A percentile compares a stretch with the other conserved stretches of the same genome.
Evolutionary conservation across 75 land plant genomes (phyloP).

Genomic region (Ceratopteris richardii): DNA sequence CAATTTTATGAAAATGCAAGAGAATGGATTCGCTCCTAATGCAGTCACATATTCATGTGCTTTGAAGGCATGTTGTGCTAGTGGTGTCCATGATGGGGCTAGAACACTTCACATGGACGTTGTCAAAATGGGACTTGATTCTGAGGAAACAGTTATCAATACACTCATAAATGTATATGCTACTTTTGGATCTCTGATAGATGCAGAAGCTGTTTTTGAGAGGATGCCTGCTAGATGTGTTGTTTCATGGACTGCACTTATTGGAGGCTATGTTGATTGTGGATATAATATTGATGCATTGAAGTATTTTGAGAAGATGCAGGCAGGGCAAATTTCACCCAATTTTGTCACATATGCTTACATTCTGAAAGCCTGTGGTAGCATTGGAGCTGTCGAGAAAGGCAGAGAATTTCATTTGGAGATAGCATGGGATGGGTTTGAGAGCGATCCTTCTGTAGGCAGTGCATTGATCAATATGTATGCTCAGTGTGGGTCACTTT

Average conservation of each 20-base stretch:
- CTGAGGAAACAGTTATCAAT: slow-evolving; percentile 12
- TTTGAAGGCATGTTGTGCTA: neutral
- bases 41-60: slow-evolving; percentile 7
- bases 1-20: slow-evolving; percentile 25
- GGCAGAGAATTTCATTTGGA: slow-evolving; percentile 5
- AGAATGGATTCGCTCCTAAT: slow-evolving; percentile 10
- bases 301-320: slow-evolving; percentile 25
- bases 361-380: slow-evolving; percentile 20
- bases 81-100: slow-evolving; percentile 1
- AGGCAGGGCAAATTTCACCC: slow-evolving; percentile 8
- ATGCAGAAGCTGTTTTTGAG: slow-evolving; percentile 22
- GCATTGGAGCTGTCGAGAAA: slow-evolving; percentile 11
- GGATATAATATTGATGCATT: slow-evolving; percentile 14
- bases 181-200: slow-evolving; percentile 12
- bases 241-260: slow-evolving; percentile 31
- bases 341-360: slow-evolving; percentile 24
- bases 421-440: neutral
- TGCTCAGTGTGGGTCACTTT: slow-evolving; percentile 27
- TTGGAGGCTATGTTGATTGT: slow-evolving; percentile 20
- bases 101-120: slow-evolving; percentile 14
- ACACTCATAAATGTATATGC: slow-evolving; percentile 25
- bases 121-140: slow-evolving; percentile 18
- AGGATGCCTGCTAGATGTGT: slow-evolving; percentile 18
- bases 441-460: slow-evolving; percentile 14
- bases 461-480: slow-evolving; percentile 29